Evolutionary conservation across 2,329 filamentous ascomycete genomes (phyloP).

Genomic region (Cladosporium sp.): DNA sequence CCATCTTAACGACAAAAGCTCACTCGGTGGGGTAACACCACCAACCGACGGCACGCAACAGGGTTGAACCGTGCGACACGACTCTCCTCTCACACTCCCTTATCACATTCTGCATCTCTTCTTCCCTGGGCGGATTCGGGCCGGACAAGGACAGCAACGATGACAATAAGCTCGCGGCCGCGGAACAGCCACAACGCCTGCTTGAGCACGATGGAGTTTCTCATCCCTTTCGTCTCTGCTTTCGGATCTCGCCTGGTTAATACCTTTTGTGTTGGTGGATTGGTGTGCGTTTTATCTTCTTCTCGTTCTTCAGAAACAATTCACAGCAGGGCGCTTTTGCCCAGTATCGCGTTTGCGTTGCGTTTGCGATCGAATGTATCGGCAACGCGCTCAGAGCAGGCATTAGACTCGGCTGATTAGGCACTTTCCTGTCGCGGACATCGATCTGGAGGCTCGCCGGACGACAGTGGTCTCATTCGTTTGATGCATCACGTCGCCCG

Average conservation of each 20-base stretch:
- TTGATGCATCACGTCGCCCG: constrained; percentile 1
- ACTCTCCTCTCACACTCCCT: constrained; percentile 4
- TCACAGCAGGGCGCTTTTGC: not conserved
- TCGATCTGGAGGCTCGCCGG: too few relatives aligned
- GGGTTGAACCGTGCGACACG: constrained; percentile 3
- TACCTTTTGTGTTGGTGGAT: not conserved
- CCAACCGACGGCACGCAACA: not conserved
- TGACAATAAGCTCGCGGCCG: constrained; percentile 14
- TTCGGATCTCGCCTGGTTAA: not conserved
- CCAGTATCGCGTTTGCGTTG: not conserved
- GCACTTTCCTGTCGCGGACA: not conserved
- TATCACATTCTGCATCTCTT: not conserved
- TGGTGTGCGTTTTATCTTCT: not conserved
- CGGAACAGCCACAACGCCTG: not conserved
- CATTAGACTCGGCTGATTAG: constrained; percentile 3
- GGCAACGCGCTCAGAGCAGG: too few relatives aligned
- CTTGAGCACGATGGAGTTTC: constrained; percentile 13
- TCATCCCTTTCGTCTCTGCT: constrained; percentile 5
- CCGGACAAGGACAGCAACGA: constrained; percentile 10
- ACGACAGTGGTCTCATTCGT: constrained; percentile 2
- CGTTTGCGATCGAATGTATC: not conserved
- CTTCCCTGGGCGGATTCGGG: not conserved
- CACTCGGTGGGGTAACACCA: constrained; percentile 8
- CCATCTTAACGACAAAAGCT: not conserved
- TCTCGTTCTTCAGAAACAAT: not conserved